Evolutionary conservation across 441 rosid genomes (phyloP).

Genomic region (Isatis lusitanica): DNA sequence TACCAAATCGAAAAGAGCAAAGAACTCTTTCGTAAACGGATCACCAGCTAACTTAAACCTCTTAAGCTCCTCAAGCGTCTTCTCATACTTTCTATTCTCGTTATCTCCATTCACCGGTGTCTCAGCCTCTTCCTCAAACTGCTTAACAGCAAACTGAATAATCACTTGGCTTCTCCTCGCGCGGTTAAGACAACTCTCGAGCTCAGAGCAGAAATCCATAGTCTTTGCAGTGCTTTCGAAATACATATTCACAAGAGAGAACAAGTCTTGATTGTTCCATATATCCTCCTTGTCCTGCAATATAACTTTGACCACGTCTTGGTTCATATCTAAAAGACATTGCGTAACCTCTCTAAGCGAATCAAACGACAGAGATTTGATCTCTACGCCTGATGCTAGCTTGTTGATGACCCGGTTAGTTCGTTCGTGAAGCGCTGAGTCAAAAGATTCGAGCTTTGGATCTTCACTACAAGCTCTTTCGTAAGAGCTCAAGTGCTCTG

Average conservation of each 20-base stretch:
- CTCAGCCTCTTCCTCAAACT: slow-evolving; percentile 49
- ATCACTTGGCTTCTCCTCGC: slow-evolving; percentile 55
- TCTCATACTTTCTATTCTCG: slow-evolving; percentile 40
- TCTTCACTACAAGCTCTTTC: slow-evolving; percentile 59
- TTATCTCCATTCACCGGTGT: slow-evolving; percentile 25
- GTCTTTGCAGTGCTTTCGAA: slow-evolving; percentile 56
- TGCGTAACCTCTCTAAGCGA: slow-evolving; percentile 60
- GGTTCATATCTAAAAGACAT: slow-evolving; percentile 55
- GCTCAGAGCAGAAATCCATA: slow-evolving; percentile 60
- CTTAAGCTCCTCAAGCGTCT: slow-evolving; percentile 40
- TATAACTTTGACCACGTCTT: slow-evolving; percentile 38
- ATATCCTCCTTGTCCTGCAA: slow-evolving; percentile 54
- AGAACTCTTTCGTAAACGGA: slow-evolving; percentile 63
- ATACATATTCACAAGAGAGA: slow-evolving; percentile 55
- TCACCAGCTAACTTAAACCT: slow-evolving; percentile 46
- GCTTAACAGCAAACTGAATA: slow-evolving; percentile 52
- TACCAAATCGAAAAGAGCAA: slow-evolving; percentile 43
- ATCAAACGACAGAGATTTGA: slow-evolving; percentile 51
- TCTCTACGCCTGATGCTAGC: slow-evolving; percentile 53
- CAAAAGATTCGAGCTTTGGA: slow-evolving; percentile 57
- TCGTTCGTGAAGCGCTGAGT: slow-evolving; percentile 47
- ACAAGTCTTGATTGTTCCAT: slow-evolving; percentile 59
- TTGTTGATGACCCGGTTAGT: slow-evolving; percentile 49
- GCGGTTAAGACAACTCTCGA: slow-evolving; percentile 58
- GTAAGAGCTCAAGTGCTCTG: slow-evolving; percentile 51